phyloP scores from a whole-genome alignment of 768 basidiomycete genomes.

The Lactarius psammicola region DNA sequence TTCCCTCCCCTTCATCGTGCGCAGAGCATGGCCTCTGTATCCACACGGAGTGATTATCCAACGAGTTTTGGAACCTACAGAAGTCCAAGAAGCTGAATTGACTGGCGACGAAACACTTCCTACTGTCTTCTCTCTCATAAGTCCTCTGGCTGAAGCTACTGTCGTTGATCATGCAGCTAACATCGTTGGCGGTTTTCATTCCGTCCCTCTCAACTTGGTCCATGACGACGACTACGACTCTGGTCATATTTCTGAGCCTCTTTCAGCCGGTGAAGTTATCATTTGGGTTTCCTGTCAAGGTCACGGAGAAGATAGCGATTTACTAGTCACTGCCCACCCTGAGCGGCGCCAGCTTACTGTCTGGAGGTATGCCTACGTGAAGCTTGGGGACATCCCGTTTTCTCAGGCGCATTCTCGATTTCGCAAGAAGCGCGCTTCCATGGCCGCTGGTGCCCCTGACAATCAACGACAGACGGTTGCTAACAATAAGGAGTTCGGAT shows the following conservation, averaged over 20 bases:
- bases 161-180: slow-evolving; percentile 66
- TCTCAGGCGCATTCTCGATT: slow-evolving; percentile 38
- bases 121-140: slow-evolving; percentile 76
- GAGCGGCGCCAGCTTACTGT: slow-evolving; percentile 55
- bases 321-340: slow-evolving; percentile 59
- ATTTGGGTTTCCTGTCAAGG: slow-evolving; percentile 54
- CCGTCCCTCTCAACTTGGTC: slow-evolving; percentile 29
- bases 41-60: slow-evolving; percentile 83
- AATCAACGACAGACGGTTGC: slow-evolving; percentile 31
- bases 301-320: slow-evolving; percentile 43
- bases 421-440: slow-evolving; percentile 41
- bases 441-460: slow-evolving; percentile 23
- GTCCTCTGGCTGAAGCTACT: slow-evolving; percentile 71
- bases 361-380: slow-evolving; percentile 72
- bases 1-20: slow-evolving; percentile 76
- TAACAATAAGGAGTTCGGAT: slow-evolving; percentile 23
- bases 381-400: slow-evolving; percentile 53
- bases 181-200: slow-evolving; percentile 49
- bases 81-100: slow-evolving; percentile 62
- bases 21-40: slow-evolving; percentile 72
- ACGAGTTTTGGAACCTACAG: slow-evolving; percentile 62
- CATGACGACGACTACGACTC: slow-evolving; percentile 46
- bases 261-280: slow-evolving; percentile 64
- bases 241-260: slow-evolving; percentile 46
- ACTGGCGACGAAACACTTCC: slow-evolving; percentile 70